Evolutionary conservation across 116 monocot species (phyloP).

Genomic region (Posidonia oceanica): DNA sequence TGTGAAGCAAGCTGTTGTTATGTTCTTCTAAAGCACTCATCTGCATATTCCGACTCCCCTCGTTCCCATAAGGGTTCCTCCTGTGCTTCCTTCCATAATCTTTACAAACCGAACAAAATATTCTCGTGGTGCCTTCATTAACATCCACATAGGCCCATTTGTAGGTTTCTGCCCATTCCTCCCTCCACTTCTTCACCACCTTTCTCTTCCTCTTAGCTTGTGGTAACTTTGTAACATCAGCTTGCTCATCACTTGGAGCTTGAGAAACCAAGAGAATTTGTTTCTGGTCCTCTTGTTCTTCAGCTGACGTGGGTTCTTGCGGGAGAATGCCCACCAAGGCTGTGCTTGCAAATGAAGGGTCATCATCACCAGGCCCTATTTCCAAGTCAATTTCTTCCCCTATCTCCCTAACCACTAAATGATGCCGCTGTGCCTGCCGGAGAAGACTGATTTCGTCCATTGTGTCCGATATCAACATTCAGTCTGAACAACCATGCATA

Average conservation of each 20-base stretch:
- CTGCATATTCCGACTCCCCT: constrained; percentile 99
- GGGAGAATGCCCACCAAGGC: constrained; percentile 45
- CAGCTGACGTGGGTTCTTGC: constrained; percentile 28
- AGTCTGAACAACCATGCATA: background rate
- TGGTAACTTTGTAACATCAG: constrained; percentile 35
- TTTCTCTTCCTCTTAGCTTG: constrained; percentile 91
- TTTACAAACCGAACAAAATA: constrained; percentile 89
- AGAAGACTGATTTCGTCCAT: constrained; percentile 91
- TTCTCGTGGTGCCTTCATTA: constrained; percentile 71
- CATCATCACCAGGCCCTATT: constrained; percentile 90
- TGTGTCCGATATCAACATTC: constrained; percentile 35
- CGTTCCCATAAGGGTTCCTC: constrained; percentile 96
- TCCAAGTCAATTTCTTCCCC: constrained; percentile 97
- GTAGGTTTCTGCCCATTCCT: constrained; percentile 99
- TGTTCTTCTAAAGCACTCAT: constrained; percentile 99
- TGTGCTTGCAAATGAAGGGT: constrained; percentile 55
- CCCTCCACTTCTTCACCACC: constrained; percentile 99
- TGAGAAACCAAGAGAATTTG: constrained; percentile 47
- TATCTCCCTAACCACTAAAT: constrained; percentile 73
- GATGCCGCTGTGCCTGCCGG: constrained; percentile 75
- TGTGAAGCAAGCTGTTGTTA: constrained; percentile 96
- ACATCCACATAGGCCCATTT: constrained; percentile 96
- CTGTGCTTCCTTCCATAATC: constrained; percentile 98
- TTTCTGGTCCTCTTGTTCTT: constrained; percentile 76
- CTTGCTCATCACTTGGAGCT: constrained; percentile 25